phyloP scores from a whole-genome alignment of 768 basidiomycete genomes.

The Xanthoconium purpureum region DNA sequence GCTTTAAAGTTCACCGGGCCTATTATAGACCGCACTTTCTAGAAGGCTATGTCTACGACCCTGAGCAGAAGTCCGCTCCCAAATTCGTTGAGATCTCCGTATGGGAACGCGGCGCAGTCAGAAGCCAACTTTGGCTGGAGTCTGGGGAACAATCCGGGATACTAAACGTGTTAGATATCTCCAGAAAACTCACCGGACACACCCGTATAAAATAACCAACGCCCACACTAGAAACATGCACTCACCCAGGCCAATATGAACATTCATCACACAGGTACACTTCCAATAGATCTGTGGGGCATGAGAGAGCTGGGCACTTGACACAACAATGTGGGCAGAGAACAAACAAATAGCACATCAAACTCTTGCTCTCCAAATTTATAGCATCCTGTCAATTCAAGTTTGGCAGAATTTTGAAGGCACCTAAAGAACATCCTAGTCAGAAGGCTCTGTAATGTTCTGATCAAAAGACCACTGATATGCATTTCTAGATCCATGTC shows the following conservation, averaged over 20 bases:
- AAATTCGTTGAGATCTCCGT: no score
- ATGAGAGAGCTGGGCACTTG: background rate
- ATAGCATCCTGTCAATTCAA: conserved; percentile 79
- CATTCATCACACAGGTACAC: background rate
- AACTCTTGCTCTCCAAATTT: conserved; percentile 52
- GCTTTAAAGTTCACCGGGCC: background rate
- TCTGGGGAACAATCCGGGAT: no score
- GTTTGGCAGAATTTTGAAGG: conserved; percentile 86
- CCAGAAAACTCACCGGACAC: no score
- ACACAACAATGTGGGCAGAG: background rate
- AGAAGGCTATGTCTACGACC: background rate
- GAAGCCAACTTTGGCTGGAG: no score
- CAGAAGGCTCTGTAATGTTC: conserved; percentile 8
- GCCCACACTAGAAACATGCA: no score
- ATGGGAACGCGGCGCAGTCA: no score
- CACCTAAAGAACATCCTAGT: conserved; percentile 80
- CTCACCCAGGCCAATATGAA: no score
- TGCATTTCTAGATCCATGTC: conserved; percentile 75
- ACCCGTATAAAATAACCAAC: no score
- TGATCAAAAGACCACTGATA: conserved; percentile 6
- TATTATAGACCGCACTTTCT: background rate
- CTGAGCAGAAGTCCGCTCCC: background rate
- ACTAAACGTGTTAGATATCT: no score
- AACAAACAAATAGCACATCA: background rate
- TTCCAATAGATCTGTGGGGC: background rate